A percentile compares a stretch with the other conserved stretches of the same genome.
Evolutionary conservation across 306 rosid genomes (phyloP).

Genomic region (Begonia peltatifolia): DNA sequence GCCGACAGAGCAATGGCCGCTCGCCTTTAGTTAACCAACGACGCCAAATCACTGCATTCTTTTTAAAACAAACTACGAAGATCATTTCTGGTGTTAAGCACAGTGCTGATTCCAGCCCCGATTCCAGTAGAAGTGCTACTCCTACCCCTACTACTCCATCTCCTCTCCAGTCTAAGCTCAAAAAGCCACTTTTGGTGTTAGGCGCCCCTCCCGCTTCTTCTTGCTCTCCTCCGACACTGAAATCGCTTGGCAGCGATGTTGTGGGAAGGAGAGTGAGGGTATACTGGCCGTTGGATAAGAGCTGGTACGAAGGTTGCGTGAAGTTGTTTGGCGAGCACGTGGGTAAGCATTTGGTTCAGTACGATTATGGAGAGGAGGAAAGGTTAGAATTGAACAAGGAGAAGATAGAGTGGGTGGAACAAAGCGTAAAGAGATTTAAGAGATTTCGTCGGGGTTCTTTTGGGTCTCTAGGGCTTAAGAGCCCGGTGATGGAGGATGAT

Average conservation of each 20-base stretch:
- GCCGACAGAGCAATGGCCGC: constrained; percentile 60
- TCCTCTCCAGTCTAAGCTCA: constrained; percentile 39
- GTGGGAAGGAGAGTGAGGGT: constrained; percentile 65
- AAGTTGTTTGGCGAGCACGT: constrained; percentile 27
- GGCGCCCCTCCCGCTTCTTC: constrained; percentile 23
- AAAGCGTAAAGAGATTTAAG: constrained; percentile 22
- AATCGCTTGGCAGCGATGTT: constrained; percentile 23
- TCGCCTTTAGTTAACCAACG: constrained; percentile 68
- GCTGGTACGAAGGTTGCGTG: constrained; percentile 73
- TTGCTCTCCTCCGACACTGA: constrained; percentile 1
- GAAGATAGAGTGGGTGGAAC: constrained; percentile 52
- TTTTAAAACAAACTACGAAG: constrained; percentile 22
- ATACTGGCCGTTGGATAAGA: constrained; percentile 63
- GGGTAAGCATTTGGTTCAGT: constrained; percentile 43
- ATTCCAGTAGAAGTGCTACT: constrained; percentile 7
- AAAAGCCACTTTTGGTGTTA: constrained; percentile 37
- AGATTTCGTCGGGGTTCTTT: constrained; percentile 28
- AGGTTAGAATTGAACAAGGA: constrained; percentile 36
- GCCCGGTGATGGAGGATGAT: constrained; percentile 10
- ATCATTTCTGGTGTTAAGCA: constrained; percentile 8
- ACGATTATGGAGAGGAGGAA: constrained; percentile 73
- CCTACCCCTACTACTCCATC: constrained; percentile 37
- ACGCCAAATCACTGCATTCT: constrained; percentile 81
- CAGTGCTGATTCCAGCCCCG: constrained; percentile 9
- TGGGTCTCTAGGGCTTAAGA: constrained; percentile 4